Percentiles rank a stretch among this genome's conserved stretches.
Conservation (phyloP, 768 basidiomycete genomes). For the Xanthoconium stramineum region DNA sequence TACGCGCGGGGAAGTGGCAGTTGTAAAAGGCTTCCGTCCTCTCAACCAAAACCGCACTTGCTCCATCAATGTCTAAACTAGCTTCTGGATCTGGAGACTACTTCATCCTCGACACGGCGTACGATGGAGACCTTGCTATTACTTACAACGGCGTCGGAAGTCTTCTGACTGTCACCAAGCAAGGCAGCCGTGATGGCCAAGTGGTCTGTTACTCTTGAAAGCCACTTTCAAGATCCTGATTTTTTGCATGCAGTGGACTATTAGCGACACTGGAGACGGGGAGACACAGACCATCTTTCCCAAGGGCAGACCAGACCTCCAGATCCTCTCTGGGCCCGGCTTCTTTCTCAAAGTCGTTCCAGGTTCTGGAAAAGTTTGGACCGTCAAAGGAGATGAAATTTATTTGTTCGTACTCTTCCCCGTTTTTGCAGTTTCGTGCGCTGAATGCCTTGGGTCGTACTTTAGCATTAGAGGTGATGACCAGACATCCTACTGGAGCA, state of each 20-base stretch:
- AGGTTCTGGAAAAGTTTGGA: background rate
- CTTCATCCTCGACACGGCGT: background rate
- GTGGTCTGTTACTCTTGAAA: too few relatives aligned
- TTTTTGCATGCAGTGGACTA: background rate
- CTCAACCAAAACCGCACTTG: background rate
- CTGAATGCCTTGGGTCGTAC: background rate
- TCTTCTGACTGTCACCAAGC: too few relatives aligned
- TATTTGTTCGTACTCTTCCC: background rate
- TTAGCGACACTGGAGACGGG: background rate
- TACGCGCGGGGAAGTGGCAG: background rate
- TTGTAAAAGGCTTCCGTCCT: background rate
- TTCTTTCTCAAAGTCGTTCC: background rate
- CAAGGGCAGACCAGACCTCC: background rate
- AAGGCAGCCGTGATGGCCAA: too few relatives aligned
- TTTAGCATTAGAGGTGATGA: background rate
- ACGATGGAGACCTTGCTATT: background rate
- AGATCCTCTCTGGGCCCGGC: background rate
- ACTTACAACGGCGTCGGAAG: background rate
- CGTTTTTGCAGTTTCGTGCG: background rate
- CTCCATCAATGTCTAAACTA: background rate
- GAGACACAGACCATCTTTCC: background rate
- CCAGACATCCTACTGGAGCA: background rate
- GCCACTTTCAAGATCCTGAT: background rate
- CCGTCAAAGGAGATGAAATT: background rate
- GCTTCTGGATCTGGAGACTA: background rate